These are phyloP conservation scores for Phlegmacium glaucopus DNA, from an alignment of 768 basidiomycete species.

Conservation along the genomic window DNA sequence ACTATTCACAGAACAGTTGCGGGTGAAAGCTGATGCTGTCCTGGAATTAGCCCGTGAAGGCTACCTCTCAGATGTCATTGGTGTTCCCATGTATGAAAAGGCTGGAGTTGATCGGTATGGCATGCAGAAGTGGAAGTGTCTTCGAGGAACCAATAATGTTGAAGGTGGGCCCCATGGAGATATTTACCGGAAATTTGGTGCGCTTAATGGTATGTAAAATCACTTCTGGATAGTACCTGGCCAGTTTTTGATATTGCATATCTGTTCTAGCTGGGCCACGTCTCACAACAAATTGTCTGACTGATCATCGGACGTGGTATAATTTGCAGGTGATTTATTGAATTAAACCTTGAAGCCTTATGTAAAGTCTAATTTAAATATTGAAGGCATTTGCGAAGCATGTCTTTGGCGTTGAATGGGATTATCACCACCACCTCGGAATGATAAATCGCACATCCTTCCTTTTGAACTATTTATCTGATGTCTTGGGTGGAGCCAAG, in stretches of 20 bases:
- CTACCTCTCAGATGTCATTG: no score
- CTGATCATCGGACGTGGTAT: slow-evolving; percentile 20
- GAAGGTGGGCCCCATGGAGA: slow-evolving; percentile 24
- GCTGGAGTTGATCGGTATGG: slow-evolving; percentile 17
- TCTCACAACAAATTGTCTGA: slow-evolving; percentile 18
- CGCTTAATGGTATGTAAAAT: slow-evolving; percentile 3
- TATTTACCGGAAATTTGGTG: slow-evolving; percentile 18
- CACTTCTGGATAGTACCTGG: no score
- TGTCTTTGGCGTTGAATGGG: slow-evolving; percentile 12
- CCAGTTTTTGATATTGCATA: slow-evolving; percentile 7
- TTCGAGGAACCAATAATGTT: slow-evolving; percentile 19
- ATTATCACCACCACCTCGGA: slow-evolving; percentile 16
- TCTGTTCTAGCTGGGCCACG: slow-evolving; percentile 19
- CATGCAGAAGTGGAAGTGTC: slow-evolving; percentile 15
- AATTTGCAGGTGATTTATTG: no score
- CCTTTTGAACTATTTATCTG: no score
- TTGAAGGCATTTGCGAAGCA: slow-evolving; percentile 19
- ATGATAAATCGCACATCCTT: slow-evolving; percentile 17
- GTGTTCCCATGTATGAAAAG: no score
- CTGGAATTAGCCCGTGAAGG: no score
- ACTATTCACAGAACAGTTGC: no score
- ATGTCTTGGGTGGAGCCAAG: slow-evolving; percentile 3
- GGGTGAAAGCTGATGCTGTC: no score
- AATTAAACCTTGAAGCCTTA: no score
- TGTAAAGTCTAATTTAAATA: no score